Evolutionary conservation across 176 grass and related monocot species (phyloP).

Genomic region (Zea luxurians): DNA sequence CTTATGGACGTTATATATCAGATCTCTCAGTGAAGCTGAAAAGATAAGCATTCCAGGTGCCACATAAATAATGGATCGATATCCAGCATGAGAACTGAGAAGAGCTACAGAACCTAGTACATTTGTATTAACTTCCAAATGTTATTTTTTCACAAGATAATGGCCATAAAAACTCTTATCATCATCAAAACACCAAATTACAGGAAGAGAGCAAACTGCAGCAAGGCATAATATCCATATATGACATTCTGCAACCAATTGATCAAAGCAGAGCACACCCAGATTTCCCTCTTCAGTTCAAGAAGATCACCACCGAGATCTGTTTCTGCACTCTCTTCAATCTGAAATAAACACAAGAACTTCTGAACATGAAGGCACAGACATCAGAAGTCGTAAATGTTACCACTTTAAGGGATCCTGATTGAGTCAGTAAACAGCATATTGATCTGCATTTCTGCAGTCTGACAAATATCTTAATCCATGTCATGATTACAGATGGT

Average conservation of each 20-base stretch:
- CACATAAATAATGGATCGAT: not conserved
- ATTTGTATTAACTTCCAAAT: not conserved
- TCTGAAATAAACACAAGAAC: not conserved
- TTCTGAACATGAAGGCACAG: no score
- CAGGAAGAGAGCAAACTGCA: not conserved
- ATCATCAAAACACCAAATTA: not conserved
- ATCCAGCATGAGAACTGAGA: not conserved
- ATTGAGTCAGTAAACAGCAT: not conserved
- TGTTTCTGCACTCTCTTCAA: not conserved
- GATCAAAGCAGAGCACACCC: not conserved
- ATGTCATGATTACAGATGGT: not conserved
- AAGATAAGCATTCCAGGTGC: not conserved
- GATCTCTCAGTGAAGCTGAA: not conserved
- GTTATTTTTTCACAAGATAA: not conserved
- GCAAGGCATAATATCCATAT: not conserved
- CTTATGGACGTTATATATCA: not conserved
- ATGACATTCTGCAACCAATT: not conserved
- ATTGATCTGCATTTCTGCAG: not conserved
- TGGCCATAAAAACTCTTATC: not conserved
- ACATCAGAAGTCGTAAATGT: not conserved
- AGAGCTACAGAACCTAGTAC: not conserved
- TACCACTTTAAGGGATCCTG: not conserved
- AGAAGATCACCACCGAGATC: not conserved
- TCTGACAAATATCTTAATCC: not conserved
- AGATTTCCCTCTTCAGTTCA: not conserved